Conservation (phyloP, 2,329 filamentous ascomycete species). For the Aquanectria penicillioides region DNA sequence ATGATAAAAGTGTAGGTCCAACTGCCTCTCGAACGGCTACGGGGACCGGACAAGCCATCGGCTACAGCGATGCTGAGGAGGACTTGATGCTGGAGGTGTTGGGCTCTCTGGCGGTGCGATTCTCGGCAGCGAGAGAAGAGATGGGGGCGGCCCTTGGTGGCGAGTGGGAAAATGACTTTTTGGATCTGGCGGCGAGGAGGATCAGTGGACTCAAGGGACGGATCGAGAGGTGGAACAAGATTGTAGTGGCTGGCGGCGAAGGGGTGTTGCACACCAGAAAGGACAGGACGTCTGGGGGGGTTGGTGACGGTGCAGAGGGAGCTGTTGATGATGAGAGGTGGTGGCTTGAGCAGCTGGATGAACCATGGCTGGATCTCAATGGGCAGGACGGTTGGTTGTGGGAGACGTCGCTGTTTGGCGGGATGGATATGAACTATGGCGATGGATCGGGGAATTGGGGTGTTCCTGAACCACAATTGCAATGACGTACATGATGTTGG, state of each 20-base stretch:
- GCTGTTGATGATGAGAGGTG: not conserved
- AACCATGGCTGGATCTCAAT: not conserved
- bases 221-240: not conserved
- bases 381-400: not conserved
- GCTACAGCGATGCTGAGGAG: not conserved
- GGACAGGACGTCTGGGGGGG: not conserved
- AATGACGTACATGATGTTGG: too few relatives aligned
- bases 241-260: not conserved
- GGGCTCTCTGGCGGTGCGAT: slow-evolving; percentile 13
- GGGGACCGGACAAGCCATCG: not conserved
- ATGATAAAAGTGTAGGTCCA: not conserved
- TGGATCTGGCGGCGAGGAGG: slow-evolving; percentile 9
- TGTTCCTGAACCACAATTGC: too few relatives aligned
- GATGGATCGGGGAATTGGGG: too few relatives aligned
- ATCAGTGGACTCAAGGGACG: not conserved
- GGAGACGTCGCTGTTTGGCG: not conserved
- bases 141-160: slow-evolving; percentile 14
- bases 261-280: not conserved
- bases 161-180: slow-evolving; percentile 21
- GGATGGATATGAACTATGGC: too few relatives aligned
- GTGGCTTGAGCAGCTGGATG: not conserved
- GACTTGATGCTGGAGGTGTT: slow-evolving; percentile 17
- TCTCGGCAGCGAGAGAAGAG: slow-evolving; percentile 18
- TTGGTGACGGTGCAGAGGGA: not conserved
- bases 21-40: not conserved